Conservation (phyloP, 768 basidiomycete genomes). For the Cystofilobasidium bisporidii region DNA sequence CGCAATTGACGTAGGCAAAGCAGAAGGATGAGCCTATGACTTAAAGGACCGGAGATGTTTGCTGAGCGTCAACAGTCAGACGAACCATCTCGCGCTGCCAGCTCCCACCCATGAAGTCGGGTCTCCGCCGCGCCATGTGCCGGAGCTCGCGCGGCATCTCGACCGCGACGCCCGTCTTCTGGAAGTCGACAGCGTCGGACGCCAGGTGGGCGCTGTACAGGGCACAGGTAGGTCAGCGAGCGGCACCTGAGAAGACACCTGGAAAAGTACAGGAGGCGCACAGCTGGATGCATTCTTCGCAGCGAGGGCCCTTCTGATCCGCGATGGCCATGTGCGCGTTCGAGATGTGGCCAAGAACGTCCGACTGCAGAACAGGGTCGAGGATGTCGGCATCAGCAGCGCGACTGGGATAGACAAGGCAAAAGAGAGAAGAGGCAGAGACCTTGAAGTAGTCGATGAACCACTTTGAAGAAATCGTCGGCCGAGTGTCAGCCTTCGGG, state of each 20-base stretch:
- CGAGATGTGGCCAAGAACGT: constrained; percentile 10
- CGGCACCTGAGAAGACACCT: too few relatives aligned
- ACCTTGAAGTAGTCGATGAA: constrained; percentile 23
- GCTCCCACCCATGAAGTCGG: constrained; percentile 10
- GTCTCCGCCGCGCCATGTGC: background rate
- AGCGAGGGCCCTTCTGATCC: background rate
- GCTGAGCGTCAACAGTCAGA: background rate
- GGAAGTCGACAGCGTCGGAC: constrained; percentile 24
- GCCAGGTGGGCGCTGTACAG: constrained; percentile 13
- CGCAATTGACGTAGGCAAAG: too few relatives aligned
- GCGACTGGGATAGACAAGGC: too few relatives aligned
- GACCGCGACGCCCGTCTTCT: constrained; percentile 19
- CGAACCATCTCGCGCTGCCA: background rate
- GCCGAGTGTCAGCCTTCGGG: background rate
- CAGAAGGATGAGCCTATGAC: too few relatives aligned
- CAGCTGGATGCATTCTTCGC: constrained; percentile 10
- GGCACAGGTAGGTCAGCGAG: background rate
- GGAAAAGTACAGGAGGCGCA: too few relatives aligned
- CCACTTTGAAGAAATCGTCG: constrained; percentile 14
- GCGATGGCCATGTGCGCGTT: constrained; percentile 14
- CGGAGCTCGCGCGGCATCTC: background rate
- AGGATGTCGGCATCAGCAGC: too few relatives aligned
- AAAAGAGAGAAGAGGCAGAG: background rate
- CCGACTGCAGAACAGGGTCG: too few relatives aligned
- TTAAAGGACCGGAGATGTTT: too few relatives aligned